These are phyloP conservation scores for Sedum album DNA, from an alignment of 164 flowering plant species.

Conservation along the genomic window DNA sequence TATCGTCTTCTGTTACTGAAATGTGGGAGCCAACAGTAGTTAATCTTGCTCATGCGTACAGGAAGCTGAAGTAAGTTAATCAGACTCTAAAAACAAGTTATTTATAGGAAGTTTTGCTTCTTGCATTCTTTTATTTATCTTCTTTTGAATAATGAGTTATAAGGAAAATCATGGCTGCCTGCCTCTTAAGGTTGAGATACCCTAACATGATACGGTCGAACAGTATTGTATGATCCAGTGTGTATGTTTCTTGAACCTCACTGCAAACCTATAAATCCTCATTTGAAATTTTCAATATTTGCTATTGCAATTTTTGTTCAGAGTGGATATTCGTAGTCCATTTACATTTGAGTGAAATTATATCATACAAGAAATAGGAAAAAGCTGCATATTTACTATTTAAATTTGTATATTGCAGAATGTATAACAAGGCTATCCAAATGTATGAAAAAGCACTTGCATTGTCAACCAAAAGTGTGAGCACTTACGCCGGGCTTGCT, in stretches of 20 bases:
- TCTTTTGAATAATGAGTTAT: not conserved
- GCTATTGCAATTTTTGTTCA: too few species aligned
- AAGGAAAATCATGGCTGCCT: not conserved
- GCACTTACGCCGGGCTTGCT: constrained; percentile 96
- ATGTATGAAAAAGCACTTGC: constrained; percentile 89
- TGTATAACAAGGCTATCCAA: constrained; percentile 68
- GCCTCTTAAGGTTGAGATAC: not conserved
- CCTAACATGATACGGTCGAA: not conserved
- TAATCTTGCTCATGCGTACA: constrained; percentile 85
- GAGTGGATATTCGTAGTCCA: too few species aligned
- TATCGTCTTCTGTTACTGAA: constrained; percentile 67
- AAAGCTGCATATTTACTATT: not conserved
- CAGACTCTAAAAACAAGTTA: not conserved
- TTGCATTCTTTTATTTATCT: not conserved
- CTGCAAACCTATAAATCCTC: too few species aligned
- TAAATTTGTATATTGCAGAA: constrained; percentile 34
- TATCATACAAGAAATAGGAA: not conserved
- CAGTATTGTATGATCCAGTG: not conserved
- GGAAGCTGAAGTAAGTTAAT: constrained; percentile 68
- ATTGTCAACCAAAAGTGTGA: constrained; percentile 77
- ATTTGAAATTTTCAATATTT: too few species aligned
- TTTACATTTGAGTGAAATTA: not conserved
- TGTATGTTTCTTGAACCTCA: too few species aligned
- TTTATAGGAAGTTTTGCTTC: not conserved
- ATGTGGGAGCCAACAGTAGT: constrained; percentile 95